phyloP scores from a whole-genome alignment of 75 land plant genomes.

The Sequoia sempervirens region DNA sequence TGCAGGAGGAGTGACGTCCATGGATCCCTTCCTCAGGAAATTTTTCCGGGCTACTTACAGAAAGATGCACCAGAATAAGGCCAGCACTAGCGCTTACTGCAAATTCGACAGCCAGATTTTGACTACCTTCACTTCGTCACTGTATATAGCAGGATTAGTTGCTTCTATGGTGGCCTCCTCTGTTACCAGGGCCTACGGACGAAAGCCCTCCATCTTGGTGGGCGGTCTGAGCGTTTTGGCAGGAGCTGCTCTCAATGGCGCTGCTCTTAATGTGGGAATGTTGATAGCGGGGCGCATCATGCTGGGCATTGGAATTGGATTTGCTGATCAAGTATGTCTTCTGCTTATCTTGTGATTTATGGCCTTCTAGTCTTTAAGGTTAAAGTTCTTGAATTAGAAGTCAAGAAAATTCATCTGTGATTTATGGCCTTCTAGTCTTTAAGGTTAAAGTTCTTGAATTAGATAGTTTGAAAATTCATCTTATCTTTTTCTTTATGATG shows the following conservation, averaged over 20 bases:
- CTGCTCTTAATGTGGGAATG: conserved; percentile 29
- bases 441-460: too few relatives aligned
- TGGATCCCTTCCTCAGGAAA: conserved; percentile 14
- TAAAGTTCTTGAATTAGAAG: too few relatives aligned
- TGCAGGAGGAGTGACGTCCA: conserved; percentile 20
- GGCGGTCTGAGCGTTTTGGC: conserved; percentile 24
- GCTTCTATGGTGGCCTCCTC: conserved; percentile 7
- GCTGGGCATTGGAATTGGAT: conserved; percentile 37
- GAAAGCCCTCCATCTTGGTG: conserved; percentile 5
- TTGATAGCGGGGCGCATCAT: conserved; percentile 33
- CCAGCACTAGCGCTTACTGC: background rate
- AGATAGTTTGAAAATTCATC: too few relatives aligned
- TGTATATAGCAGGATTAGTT: conserved; percentile 11
- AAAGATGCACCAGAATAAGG: background rate
- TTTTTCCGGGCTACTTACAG: conserved; percentile 12
- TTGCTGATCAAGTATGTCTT: conserved; percentile 24
- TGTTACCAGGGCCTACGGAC: background rate
- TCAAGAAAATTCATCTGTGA: too few relatives aligned
- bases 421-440: too few relatives aligned
- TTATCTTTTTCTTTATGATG: too few relatives aligned
- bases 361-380: too few relatives aligned
- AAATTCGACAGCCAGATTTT: conserved; percentile 4
- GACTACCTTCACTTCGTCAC: conserved; percentile 12
- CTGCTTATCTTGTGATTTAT: background rate
- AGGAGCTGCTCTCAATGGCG: conserved; percentile 28